Evolutionary conservation across 345 rosid genomes (phyloP).

Genomic region (Lepidium sativum): DNA sequence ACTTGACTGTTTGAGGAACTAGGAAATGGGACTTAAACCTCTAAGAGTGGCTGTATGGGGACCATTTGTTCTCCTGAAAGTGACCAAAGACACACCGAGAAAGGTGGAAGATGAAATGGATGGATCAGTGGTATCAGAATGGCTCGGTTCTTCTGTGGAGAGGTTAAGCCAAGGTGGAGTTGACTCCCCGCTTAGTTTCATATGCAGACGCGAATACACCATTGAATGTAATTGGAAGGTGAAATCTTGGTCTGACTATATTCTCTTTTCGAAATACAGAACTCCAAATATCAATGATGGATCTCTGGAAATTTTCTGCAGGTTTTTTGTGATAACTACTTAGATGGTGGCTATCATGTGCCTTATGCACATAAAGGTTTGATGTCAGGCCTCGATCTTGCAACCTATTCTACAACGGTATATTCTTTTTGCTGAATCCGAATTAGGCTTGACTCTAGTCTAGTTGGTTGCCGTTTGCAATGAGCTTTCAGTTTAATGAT

Average conservation of each 20-base stretch:
- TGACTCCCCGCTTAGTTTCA: slow-evolving; percentile 47
- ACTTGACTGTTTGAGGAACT: slow-evolving; percentile 17
- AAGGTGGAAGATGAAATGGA: slow-evolving; percentile 20
- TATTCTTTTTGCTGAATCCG: slow-evolving; percentile 6
- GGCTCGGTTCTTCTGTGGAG: slow-evolving; percentile 76
- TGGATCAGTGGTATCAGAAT: slow-evolving; percentile 40
- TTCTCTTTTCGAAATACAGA: background rate
- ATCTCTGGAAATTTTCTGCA: slow-evolving; percentile 18
- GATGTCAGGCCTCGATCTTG: slow-evolving; percentile 69
- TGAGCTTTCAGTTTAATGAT: background rate
- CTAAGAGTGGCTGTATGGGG: slow-evolving; percentile 73
- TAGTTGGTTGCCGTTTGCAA: background rate
- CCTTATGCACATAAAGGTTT: slow-evolving; percentile 88
- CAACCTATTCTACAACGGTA: slow-evolving; percentile 75
- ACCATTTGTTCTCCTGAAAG: slow-evolving; percentile 76
- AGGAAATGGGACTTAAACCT: slow-evolving; percentile 82
- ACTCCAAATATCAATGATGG: background rate
- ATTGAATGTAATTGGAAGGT: slow-evolving; percentile 96
- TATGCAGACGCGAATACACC: slow-evolving; percentile 68
- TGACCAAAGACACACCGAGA: slow-evolving; percentile 25
- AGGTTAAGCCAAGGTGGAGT: slow-evolving; percentile 47
- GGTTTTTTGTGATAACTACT: slow-evolving; percentile 97
- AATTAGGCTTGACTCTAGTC: background rate
- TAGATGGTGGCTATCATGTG: slow-evolving; percentile 97
- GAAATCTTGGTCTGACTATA: background rate